Evolutionary conservation across 1,139 yeast species (phyloP), one percentile per base, ranked within the genome.

Genomic region (Entelexis sorbosivorans): DNA sequence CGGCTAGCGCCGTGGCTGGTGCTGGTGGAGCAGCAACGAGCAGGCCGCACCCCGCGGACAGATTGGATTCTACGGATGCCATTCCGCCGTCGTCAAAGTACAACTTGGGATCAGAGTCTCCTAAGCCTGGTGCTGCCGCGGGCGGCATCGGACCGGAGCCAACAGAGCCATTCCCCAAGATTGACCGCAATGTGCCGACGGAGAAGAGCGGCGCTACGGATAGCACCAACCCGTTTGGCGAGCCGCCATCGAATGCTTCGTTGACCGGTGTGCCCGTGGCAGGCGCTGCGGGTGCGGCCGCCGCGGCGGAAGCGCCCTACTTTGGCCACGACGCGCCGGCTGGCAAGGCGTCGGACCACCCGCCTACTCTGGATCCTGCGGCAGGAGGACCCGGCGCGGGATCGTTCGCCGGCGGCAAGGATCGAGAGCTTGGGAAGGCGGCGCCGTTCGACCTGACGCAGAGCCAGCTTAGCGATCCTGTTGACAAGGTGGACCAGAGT

Each of bases 21-120:
- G 47, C 47, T 10, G 44, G 48, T 33, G 45, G 48, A 26, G 54
- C 50, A 20, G 52, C 55, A 26, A 51, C 57, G 6, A 60, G 59
- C 24, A 56, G 59, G 29, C 58, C 59, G 43, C 59, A 62, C 52
- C 56, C 60, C 20, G 11, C 44, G 5, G 26, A 24, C 5, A 9
- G 22, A 3, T 6, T 24, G 10, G 47, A 16, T 38, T 44, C 48
- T 17, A 29, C 48, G 4, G 42, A 35, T 8, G 36, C 48, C n/a
- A 28, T 44, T n/a, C 34, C 38, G 9, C 39, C 48, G 26, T 44
- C 48, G 14, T 28, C 48, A 32, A 42, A 42, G 45, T 42, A 14
- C 10, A 11, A 31, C 26, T 3, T 19, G 26, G 10, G 24, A 2
- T 39, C 33, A 2, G 33, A 39, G 33, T n/a, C 43, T 14, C 24